Evolutionary conservation across 352 stramenopile genomes (phyloP).

Genomic region (Phytophthora citricola): DNA sequence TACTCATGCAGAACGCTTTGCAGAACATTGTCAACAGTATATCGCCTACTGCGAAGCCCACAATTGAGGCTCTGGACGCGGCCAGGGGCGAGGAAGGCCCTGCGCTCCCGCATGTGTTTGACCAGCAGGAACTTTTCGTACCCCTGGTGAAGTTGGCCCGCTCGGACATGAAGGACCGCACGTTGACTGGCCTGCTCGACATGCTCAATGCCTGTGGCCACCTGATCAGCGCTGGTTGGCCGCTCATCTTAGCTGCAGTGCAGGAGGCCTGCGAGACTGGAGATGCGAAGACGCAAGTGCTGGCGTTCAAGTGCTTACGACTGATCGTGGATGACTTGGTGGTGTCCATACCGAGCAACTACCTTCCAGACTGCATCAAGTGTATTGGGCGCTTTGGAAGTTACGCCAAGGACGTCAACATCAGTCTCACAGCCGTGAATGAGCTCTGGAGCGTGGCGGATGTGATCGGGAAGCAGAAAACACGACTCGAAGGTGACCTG

Average conservation of each 20-base stretch:
- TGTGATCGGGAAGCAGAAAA: slow-evolving; percentile 74
- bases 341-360: slow-evolving; percentile 79
- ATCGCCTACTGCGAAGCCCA: slow-evolving; percentile 53
- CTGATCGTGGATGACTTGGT: slow-evolving; percentile 97
- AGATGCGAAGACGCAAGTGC: slow-evolving; percentile 81
- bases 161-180: slow-evolving; percentile 82
- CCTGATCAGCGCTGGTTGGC: slow-evolving; percentile 75
- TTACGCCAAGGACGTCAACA: slow-evolving; percentile 97
- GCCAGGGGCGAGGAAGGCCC: slow-evolving; percentile 37
- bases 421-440: slow-evolving; percentile 97
- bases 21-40: slow-evolving; percentile 69
- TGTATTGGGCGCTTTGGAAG: slow-evolving; percentile 95
- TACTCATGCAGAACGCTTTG: slow-evolving; percentile 80
- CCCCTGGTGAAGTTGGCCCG: slow-evolving; percentile 65
- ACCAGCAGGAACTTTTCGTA: slow-evolving; percentile 76
- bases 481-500: slow-evolving; percentile 22
- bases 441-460: slow-evolving; percentile 96
- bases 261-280: slow-evolving; percentile 70
- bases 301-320: slow-evolving; percentile 96
- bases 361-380: slow-evolving; percentile 82
- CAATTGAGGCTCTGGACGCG: slow-evolving; percentile 55
- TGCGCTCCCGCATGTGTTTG: slow-evolving; percentile 55
- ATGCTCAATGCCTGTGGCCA: slow-evolving; percentile 81
- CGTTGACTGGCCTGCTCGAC: slow-evolving; percentile 74
- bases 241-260: slow-evolving; percentile 69